A percentile compares a stretch with the other conserved stretches of the same genome.
These are phyloP conservation scores for Puya raimondii DNA, from an alignment of 176 grass and related monocot species.

Conservation along the genomic window DNA sequence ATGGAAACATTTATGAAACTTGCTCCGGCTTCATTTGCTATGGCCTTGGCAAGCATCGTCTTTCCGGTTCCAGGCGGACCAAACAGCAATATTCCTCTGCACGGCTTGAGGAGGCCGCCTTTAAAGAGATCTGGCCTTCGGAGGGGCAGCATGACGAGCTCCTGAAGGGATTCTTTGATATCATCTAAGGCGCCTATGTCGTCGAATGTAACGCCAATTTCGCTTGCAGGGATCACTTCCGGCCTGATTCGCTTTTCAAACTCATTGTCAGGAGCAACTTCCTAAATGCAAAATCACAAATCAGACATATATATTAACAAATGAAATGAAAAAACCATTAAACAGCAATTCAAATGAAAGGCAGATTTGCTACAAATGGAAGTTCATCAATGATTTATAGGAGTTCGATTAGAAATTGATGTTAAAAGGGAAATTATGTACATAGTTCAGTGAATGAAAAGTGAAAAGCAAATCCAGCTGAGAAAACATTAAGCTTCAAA, in stretches of 20 bases:
- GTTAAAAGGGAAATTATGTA: too few relatives aligned
- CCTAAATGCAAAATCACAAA: constrained; percentile 23
- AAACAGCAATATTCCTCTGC: constrained; percentile 72
- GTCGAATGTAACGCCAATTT: constrained; percentile 74
- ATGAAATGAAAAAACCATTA: not conserved
- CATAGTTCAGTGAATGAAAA: too few relatives aligned
- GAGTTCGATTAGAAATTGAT: too few relatives aligned
- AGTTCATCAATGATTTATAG: not conserved
- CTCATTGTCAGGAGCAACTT: constrained; percentile 59
- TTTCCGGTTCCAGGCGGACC: constrained; percentile 78
- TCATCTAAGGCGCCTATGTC: constrained; percentile 71
- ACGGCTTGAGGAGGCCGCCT: constrained; percentile 74
- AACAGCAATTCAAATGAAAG: not conserved
- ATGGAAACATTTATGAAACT: constrained; percentile 84
- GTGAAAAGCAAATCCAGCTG: too few relatives aligned
- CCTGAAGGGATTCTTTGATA: constrained; percentile 85
- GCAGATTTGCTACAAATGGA: not conserved
- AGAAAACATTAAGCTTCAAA: too few relatives aligned
- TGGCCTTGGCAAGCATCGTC: constrained; percentile 83
- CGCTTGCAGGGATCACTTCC: constrained; percentile 71
- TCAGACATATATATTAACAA: not conserved
- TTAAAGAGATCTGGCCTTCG: constrained; percentile 71
- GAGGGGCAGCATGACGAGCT: constrained; percentile 79
- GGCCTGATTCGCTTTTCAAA: constrained; percentile 82
- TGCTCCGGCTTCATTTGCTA: constrained; percentile 77